Base-by-base conservation (phyloP, 2,329 filamentous ascomycete genomes). In the Cryphonectria nitschkei region DNA sequence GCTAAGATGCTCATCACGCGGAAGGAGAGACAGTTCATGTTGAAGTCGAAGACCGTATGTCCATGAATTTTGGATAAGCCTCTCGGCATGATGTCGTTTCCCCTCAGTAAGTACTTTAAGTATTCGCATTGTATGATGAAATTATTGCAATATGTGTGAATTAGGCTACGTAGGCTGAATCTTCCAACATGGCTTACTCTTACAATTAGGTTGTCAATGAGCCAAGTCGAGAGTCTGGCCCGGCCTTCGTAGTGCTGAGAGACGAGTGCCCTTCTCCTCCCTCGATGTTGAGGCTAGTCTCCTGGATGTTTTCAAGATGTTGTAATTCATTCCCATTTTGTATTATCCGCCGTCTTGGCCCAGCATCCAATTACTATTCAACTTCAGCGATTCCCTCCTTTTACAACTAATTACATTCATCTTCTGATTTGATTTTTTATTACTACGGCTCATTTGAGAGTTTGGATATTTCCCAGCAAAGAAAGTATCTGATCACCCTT, bases 201-300 rank as follows among this genome's bases (percentile, higher is more conserved):
- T 13, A 68, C 65, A 9, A 68, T 16, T 7, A 70, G 32, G 29
- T 67, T 72, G 0, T 65, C 68, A 11, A 56, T 62, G 3, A 70
- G 68, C 65, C 65, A 70, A 68, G 37, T 72, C 50, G 41, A 68
- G 43, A 11, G 34, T 32, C n/a, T 68, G 46, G 1, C 64, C 70
- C 37, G 39, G 11, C 32, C 61, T 68, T 9, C 61, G 61, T 5
- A 68, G 39, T 9, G 60, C 52, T 39, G 61, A 64, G 11, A 68
- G n/a, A 2, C 50, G 60, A 19, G 41, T 14, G 2, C 39, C 65
- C 32, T 50, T 56, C 26, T 70, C 65, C 26, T 60, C 60, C 37
- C 37, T 37, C 37, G 37, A 37, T 37, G 5, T 9, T 37, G 37
- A 37, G 37, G 37, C 37, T 37, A 37, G 37, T 37, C 37, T 37